Conservation (phyloP, 768 basidiomycete genomes). For the Termitomyces eurrhizus region DNA sequence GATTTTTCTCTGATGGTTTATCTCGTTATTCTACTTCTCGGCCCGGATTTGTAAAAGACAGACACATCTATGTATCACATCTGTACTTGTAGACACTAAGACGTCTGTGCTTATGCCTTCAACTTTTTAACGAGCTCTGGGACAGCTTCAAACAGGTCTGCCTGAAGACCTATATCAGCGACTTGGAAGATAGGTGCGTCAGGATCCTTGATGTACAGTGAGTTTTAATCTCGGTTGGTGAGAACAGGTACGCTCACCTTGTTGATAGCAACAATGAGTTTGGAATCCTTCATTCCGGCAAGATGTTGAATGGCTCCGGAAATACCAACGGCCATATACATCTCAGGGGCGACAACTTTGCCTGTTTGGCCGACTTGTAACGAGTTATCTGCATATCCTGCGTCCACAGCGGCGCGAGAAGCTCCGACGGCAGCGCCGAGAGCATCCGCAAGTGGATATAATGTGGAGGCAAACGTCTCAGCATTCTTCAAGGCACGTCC, state of each 20-base stretch:
- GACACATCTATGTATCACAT: neutral
- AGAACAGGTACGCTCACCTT: slow-evolving; percentile 52
- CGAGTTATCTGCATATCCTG: slow-evolving; percentile 97
- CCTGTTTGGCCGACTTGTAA: slow-evolving; percentile 99
- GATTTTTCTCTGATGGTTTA: neutral
- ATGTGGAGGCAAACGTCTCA: slow-evolving; percentile 81
- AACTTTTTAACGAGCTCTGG: slow-evolving; percentile 90
- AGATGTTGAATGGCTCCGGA: slow-evolving; percentile 99
- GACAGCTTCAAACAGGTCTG: slow-evolving; percentile 88
- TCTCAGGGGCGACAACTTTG: slow-evolving; percentile 94
- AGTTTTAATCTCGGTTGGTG: slow-evolving; percentile 3
- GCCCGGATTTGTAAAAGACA: neutral
- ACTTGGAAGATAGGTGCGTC: slow-evolving; percentile 99
- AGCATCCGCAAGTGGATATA: slow-evolving; percentile 90
- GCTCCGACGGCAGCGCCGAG: slow-evolving; percentile 96
- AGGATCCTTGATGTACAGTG: slow-evolving; percentile 57
- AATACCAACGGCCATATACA: slow-evolving; percentile 96
- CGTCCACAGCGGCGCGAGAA: slow-evolving; percentile 97
- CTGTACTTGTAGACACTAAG: neutral
- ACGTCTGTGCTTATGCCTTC: slow-evolving; percentile 34
- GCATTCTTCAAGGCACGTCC: slow-evolving; percentile 94
- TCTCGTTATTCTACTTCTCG: neutral
- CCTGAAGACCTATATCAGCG: slow-evolving; percentile 92
- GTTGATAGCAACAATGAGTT: slow-evolving; percentile 96
- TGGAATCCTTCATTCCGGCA: slow-evolving; percentile 99